phyloP scores from a whole-genome alignment of 176 grass and related monocot species.

The Thinopyrum elongatum region DNA sequence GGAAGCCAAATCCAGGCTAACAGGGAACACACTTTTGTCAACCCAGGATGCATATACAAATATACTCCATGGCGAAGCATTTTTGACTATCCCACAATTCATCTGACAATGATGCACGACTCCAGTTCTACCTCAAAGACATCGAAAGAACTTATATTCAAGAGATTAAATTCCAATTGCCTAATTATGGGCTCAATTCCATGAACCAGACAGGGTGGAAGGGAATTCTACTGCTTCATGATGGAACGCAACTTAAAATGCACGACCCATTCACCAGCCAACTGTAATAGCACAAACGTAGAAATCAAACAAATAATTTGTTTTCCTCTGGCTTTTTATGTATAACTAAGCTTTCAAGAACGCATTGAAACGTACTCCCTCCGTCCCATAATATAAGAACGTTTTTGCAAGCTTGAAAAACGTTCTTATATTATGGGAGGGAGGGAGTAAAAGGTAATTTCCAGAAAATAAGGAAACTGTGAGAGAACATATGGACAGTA shows the following conservation, averaged over 20 bases:
- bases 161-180: neutral
- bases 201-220: neutral
- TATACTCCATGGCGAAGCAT: neutral
- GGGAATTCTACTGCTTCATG: neutral
- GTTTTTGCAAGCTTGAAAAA: no score
- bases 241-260: neutral
- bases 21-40: conserved; percentile 2
- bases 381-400: no score
- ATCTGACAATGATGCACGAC: neutral
- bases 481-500: neutral
- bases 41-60: neutral
- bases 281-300: neutral
- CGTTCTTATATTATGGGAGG: no score
- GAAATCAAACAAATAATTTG: neutral
- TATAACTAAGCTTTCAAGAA: neutral
- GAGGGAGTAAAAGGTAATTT: neutral
- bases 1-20: no score
- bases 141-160: neutral
- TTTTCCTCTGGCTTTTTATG: neutral
- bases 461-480: neutral
- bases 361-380: no score
- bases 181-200: neutral
- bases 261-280: neutral
- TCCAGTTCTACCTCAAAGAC: neutral
- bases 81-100: neutral